Evolutionary conservation across 2,329 filamentous ascomycete species (phyloP).

Genomic region (Stagonosporopsis rhizophila): DNA sequence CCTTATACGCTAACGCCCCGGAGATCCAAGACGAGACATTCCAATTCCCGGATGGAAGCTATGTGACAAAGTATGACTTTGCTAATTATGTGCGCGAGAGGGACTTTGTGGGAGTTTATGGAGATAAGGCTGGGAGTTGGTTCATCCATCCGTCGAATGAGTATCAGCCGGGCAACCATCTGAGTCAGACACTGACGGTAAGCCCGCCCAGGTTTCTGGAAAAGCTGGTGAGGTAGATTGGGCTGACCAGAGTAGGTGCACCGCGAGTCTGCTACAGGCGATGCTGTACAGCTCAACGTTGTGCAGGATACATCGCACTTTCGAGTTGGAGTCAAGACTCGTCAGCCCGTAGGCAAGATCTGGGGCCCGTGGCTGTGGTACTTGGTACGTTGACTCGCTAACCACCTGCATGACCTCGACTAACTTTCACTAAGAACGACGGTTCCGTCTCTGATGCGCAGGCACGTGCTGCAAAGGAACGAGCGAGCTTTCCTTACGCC

Average conservation of each 20-base stretch:
- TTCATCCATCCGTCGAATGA: conserved; percentile 50
- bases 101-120: conserved; percentile 57
- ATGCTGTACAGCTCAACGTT: conserved; percentile 59
- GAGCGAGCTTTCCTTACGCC: conserved; percentile 52
- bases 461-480: conserved; percentile 47
- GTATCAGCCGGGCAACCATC: conserved; percentile 53
- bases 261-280: conserved; percentile 55
- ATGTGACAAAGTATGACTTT: conserved; percentile 59
- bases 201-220: neutral
- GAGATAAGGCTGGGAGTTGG: conserved; percentile 54
- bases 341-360: conserved; percentile 37
- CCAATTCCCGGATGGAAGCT: conserved; percentile 51
- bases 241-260: conserved; percentile 43
- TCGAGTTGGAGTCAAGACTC: conserved; percentile 21
- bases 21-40: conserved; percentile 61
- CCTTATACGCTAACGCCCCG: conserved; percentile 49
- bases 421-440: conserved; percentile 46
- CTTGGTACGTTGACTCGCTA: conserved; percentile 18
- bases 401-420: neutral
- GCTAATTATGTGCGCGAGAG: conserved; percentile 46
- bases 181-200: conserved; percentile 57
- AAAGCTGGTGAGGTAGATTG: neutral
- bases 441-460: conserved; percentile 53
- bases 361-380: conserved; percentile 41
- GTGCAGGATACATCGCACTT: conserved; percentile 54